Evolutionary conservation across 352 stramenopile genomes (phyloP).

Genomic region (Phytophthora megakarya): DNA sequence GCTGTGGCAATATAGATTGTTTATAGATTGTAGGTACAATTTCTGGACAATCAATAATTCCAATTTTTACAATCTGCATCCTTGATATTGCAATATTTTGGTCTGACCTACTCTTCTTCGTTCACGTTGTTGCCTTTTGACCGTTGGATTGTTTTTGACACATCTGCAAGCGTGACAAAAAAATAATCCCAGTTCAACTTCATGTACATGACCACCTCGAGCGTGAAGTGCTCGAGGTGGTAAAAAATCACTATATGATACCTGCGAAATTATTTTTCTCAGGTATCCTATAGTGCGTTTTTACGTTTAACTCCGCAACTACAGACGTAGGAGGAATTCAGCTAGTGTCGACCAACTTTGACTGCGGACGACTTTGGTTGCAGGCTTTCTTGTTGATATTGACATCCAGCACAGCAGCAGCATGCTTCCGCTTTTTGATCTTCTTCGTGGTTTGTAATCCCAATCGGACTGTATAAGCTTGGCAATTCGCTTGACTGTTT

Average conservation of each 20-base stretch:
- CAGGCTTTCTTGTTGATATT: not conserved
- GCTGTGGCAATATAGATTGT: too few relatives aligned
- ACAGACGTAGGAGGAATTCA: constrained; percentile 16
- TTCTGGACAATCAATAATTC: constrained; percentile 10
- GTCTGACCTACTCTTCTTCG: not conserved
- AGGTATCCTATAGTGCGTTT: constrained; percentile 6
- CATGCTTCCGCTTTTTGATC: constrained; percentile 3
- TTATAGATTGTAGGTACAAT: not conserved
- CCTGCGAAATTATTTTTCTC: too few relatives aligned
- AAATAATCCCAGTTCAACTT: constrained; percentile 1
- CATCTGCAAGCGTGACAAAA: not conserved
- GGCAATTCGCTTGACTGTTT: constrained; percentile 5
- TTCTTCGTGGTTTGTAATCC: constrained; percentile 3
- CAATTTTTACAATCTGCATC: not conserved
- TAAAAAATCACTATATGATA: too few relatives aligned
- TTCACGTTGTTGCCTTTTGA: too few relatives aligned
- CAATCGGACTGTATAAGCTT: not conserved
- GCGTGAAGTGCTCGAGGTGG: too few relatives aligned
- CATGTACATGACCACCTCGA: not conserved
- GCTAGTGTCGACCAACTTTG: constrained; percentile 1
- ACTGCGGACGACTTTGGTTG: not conserved
- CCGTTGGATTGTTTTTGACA: not conserved
- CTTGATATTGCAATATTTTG: not conserved
- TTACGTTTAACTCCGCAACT: not conserved
- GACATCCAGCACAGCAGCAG: not conserved